Evolutionary conservation across 805 yeast species (phyloP).

Genomic region (Yarrowia porcina): DNA sequence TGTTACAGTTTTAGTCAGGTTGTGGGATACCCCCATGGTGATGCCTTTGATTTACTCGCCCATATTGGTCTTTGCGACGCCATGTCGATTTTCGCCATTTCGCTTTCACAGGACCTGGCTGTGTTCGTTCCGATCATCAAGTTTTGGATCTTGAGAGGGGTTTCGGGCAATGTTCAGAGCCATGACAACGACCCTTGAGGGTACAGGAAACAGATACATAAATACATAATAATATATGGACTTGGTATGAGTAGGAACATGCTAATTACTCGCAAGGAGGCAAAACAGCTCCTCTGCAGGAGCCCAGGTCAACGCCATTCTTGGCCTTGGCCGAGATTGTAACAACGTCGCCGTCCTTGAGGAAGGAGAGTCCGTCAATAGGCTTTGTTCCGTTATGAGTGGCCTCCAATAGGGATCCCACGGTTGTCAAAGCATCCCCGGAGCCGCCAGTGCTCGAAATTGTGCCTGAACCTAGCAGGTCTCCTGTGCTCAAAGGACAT

Average conservation of each 20-base stretch:
- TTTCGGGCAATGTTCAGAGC: neutral
- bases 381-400: constrained; percentile 29
- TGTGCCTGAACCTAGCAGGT: constrained; percentile 35
- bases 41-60: constrained; percentile 28
- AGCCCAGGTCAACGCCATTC: neutral
- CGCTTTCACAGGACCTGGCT: constrained; percentile 29
- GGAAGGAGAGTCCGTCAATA: neutral
- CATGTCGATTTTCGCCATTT: constrained; percentile 26
- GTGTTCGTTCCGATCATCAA: constrained; percentile 21
- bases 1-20: constrained; percentile 26
- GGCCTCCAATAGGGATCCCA: constrained; percentile 32
- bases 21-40: constrained; percentile 26
- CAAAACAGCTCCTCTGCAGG: neutral
- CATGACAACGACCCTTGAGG: too few relatives aligned
- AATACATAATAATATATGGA: too few relatives aligned
- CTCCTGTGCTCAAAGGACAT: constrained; percentile 32
- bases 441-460: constrained; percentile 28
- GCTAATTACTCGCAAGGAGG: neutral
- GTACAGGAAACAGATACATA: too few relatives aligned
- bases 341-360: constrained; percentile 3
- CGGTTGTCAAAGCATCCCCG: constrained; percentile 26
- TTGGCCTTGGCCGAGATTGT: constrained; percentile 10
- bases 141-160: neutral
- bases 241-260: too few relatives aligned
- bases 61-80: constrained; percentile 30